phyloP scores from a whole-genome alignment of 108 stramenopile species.

The Bacterosira constricta region DNA sequence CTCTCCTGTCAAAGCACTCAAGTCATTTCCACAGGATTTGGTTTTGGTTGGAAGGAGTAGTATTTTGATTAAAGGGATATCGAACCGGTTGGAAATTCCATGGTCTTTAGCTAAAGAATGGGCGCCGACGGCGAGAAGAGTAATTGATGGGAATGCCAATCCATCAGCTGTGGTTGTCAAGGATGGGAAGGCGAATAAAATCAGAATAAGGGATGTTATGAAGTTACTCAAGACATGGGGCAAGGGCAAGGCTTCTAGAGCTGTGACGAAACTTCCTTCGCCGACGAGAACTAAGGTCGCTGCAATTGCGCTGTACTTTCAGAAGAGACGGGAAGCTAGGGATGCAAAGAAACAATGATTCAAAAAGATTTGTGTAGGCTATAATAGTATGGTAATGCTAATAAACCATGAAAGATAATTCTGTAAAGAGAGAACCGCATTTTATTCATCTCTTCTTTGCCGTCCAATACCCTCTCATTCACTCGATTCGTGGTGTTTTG shows the following conservation, averaged over 20 bases:
- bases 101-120: constrained; percentile 88
- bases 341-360: constrained; percentile 22
- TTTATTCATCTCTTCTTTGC: no score
- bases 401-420: no score
- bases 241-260: constrained; percentile 58
- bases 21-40: constrained; percentile 92
- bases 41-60: constrained; percentile 92
- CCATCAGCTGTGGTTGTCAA: neutral
- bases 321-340: constrained; percentile 54
- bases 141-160: constrained; percentile 40
- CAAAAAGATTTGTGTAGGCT: no score
- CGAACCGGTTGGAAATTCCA: constrained; percentile 79
- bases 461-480: no score
- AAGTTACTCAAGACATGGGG: constrained; percentile 62
- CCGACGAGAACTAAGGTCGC: constrained; percentile 65
- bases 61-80: constrained; percentile 93
- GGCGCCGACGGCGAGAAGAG: constrained; percentile 73
- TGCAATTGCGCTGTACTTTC: constrained; percentile 50
- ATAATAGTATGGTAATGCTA: no score
- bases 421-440: no score
- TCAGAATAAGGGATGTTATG: constrained; percentile 70
- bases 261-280: constrained; percentile 59
- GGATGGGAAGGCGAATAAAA: constrained; percentile 24
- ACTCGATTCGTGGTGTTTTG: no score
- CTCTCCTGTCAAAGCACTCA: constrained; percentile 89